Evolutionary conservation across 1,284 basidiomycete species (phyloP), one percentile per base, ranked within the genome.

Genomic region (Ganoderma sp.): DNA sequence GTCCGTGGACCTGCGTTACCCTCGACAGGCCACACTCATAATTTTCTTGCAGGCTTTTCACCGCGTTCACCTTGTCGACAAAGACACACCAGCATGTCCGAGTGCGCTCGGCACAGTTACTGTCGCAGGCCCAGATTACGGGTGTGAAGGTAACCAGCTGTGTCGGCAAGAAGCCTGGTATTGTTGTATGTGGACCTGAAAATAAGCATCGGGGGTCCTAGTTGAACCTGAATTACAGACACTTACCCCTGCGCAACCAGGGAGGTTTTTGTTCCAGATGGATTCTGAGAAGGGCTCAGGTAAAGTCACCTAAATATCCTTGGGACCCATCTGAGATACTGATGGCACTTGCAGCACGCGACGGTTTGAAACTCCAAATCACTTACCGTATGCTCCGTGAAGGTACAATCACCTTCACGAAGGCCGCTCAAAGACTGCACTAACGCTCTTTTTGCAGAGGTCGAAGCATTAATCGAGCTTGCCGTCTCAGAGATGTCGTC

Each of bases 31-130:
- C 7, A 25, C 6, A 6, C 17, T 60, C 56, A 65, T 68, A 70
- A 50, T 63, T 42, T 54, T 25, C 5, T 5, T 70, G 39, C 9
- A 95, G 93, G 69, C 78, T 95, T 6, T 90, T 95, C 74, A 93
- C 91, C 4, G 90, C 89, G 73, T 95, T 95, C 74, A 91, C 91
- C 0, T 84, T 95, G 63, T 91, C 92, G 12, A 86, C 91, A 2
- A 88, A 89, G 43, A 88, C 87, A 43, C 85, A 88, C 72, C 90
- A 93, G 74, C 87, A 89, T 72, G 84, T 95, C 32, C 88, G 91
- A 50, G 86, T 95, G 67, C 82, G 82, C 37, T 85, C 84, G 2
- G 90, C 87, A 0, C 81, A 82, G 39, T 78, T 95, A 67, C 78
- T 81, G 7, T 82, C 83, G 19, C 75, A 79, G 7, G 79, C 76